phyloP scores from a whole-genome alignment of 148 eudicot species.

The Gaultheria prostrata region DNA sequence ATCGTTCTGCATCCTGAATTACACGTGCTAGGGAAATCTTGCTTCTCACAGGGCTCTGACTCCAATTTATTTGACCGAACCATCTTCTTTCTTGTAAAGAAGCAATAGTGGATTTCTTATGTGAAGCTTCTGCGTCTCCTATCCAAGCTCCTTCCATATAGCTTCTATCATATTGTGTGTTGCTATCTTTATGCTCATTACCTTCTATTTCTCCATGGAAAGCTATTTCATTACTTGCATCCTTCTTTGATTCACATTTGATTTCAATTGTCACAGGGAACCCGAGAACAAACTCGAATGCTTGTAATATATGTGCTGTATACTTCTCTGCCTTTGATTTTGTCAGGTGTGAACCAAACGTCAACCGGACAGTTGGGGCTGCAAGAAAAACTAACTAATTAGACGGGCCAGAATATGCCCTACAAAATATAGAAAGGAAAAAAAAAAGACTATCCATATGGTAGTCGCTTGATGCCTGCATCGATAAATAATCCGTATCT shows the following conservation, averaged over 20 bases:
- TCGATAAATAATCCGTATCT: neutral
- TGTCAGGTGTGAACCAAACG: constrained; percentile 60
- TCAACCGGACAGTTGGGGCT: constrained; percentile 76
- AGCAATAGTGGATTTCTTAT: constrained; percentile 25
- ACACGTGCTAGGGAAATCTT: constrained; percentile 87
- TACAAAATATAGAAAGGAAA: neutral
- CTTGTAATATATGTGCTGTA: constrained; percentile 68
- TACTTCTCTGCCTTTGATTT: constrained; percentile 77
- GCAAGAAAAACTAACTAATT: constrained; percentile 25
- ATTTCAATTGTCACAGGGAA: constrained; percentile 83
- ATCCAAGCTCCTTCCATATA: constrained; percentile 24
- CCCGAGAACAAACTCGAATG: constrained; percentile 78
- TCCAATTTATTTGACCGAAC: constrained; percentile 32
- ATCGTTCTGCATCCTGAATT: constrained; percentile 79
- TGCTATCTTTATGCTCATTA: constrained; percentile 22
- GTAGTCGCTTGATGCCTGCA: neutral
- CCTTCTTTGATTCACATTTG: constrained; percentile 53
- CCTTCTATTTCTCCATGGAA: constrained; percentile 41
- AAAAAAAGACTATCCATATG: neutral
- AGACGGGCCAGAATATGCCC: neutral
- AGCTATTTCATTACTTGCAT: constrained; percentile 44
- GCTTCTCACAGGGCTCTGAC: constrained; percentile 60
- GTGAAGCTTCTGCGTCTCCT: constrained; percentile 25
- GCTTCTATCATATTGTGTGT: constrained; percentile 29
- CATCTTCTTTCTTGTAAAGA: constrained; percentile 24